Percentiles rank a stretch among this genome's conserved stretches.
Evolutionary conservation across 2,329 filamentous ascomycete genomes (phyloP).

Genomic region (Alternaria burnsii): DNA sequence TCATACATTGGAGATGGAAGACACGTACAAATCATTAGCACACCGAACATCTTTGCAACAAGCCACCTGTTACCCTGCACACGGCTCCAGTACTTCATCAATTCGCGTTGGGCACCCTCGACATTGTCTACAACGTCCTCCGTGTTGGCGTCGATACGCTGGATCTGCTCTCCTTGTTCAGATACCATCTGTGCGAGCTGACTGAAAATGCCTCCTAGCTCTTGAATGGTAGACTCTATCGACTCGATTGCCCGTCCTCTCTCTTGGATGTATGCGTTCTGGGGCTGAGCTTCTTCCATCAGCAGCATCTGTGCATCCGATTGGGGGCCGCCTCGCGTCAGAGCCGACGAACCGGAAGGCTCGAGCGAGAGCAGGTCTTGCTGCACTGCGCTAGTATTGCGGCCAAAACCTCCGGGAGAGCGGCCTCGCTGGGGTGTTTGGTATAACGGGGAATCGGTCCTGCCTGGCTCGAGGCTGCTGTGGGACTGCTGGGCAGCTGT

Average conservation of each 20-base stretch:
- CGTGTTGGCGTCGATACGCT: constrained; percentile 95
- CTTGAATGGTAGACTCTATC: constrained; percentile 93
- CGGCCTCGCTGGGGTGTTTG: constrained; percentile 75
- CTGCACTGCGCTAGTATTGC: constrained; percentile 56
- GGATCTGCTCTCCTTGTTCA: constrained; percentile 97
- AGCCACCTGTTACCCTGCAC: constrained; percentile 96
- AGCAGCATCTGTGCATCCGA: constrained; percentile 84
- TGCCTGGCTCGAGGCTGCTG: constrained; percentile 65
- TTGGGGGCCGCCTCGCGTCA: constrained; percentile 60
- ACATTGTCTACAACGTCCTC: constrained; percentile 99
- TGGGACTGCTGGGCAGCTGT: constrained; percentile 82
- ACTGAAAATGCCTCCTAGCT: constrained; percentile 90
- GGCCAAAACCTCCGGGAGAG: constrained; percentile 55
- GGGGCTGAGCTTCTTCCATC: constrained; percentile 89
- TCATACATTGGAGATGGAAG: constrained; percentile 12
- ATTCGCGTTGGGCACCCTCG: constrained; percentile 90
- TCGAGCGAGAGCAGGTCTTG: constrained; percentile 83
- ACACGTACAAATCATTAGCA: constrained; percentile 85
- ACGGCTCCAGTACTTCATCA: constrained; percentile 96
- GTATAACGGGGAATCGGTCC: constrained; percentile 87
- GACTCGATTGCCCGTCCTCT: constrained; percentile 95
- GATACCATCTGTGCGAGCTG: constrained; percentile 96
- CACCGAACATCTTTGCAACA: constrained; percentile 83
- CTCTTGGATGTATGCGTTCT: constrained; percentile 91
- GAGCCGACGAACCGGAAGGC: constrained; percentile 62